Evolutionary conservation across 2,329 filamentous ascomycete species (phyloP).

Genomic region (Aspergillus vadensis): DNA sequence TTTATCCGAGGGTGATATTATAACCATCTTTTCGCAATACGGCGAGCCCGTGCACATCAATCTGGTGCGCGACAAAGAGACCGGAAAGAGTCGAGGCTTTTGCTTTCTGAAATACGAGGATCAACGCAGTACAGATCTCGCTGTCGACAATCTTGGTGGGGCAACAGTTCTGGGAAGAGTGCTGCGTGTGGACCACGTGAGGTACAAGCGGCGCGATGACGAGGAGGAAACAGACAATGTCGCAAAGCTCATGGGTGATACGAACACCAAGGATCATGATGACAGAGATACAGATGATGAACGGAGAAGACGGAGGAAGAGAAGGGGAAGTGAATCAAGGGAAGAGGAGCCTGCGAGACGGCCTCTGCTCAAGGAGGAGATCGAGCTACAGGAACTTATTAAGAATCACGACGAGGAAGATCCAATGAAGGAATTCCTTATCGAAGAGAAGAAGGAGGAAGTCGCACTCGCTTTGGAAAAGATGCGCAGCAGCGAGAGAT

Average conservation of each 20-base stretch:
- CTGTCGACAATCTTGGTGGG: slow-evolving; percentile 92
- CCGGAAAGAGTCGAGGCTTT: slow-evolving; percentile 91
- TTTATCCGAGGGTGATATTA: slow-evolving; percentile 90
- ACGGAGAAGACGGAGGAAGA: slow-evolving; percentile 33
- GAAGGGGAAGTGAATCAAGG: slow-evolving; percentile 46
- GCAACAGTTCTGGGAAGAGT: slow-evolving; percentile 78
- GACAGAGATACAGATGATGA: slow-evolving; percentile 44
- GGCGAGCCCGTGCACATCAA: slow-evolving; percentile 94
- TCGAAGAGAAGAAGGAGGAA: slow-evolving; percentile 90
- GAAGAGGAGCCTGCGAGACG: slow-evolving; percentile 49
- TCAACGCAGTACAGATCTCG: slow-evolving; percentile 90
- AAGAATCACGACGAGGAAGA: slow-evolving; percentile 89
- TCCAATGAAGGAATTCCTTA: slow-evolving; percentile 90
- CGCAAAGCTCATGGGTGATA: slow-evolving; percentile 52
- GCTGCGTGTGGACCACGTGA: slow-evolving; percentile 85
- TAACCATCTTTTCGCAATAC: slow-evolving; percentile 96
- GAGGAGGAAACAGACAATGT: slow-evolving; percentile 54
- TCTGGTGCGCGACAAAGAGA: slow-evolving; percentile 90
- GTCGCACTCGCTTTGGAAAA: slow-evolving; percentile 69
- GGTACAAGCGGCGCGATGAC: slow-evolving; percentile 87
- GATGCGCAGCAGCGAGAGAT: slow-evolving; percentile 54
- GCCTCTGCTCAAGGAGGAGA: slow-evolving; percentile 76
- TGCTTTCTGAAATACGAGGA: slow-evolving; percentile 98
- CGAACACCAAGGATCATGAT: slow-evolving; percentile 27
- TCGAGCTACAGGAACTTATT: slow-evolving; percentile 73